Base-by-base conservation (phyloP, 2,329 filamentous ascomycete genomes). In the Cladobotryum mycophilum region DNA sequence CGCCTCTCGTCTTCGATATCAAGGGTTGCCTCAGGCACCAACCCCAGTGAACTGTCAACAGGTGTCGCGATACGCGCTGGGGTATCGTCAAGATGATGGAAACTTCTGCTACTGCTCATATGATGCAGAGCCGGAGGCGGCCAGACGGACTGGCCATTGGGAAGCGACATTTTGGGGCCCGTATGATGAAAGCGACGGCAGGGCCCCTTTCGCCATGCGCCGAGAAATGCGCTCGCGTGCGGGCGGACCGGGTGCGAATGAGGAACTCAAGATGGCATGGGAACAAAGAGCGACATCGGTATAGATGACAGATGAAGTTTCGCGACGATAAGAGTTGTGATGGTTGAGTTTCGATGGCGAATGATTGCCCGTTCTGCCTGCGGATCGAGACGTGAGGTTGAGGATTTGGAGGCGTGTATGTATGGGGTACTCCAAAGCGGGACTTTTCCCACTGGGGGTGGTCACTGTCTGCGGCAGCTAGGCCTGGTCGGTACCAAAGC, bases 1-100 rank as follows among this genome's bases (percentile, higher is more conserved):
- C 83, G 79, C 60, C 81, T 79, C 65, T 91, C 86, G 45, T 89
- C 86, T 62, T 85, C 69, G 62, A 76, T 72, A 69, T 84, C 78
- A 54, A 68, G 59, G 57, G 76, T 70, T 77, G 79, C 76, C 77
- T 82, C 79, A 77, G 79, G 79, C 76, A 81, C 70, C 75, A 75
- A 73, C 49, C 67, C 64, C 56, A 68, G 65, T 60, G 70, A 65
- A 66, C 67, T 70, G 67, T 80, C 76, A 64, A 74, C 64, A 60
- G 76, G 74, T 58, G 77, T 76, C 57, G 73, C 70, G 50, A 71
- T 79, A 60, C 71, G 75, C 63, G 72, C 64, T 55, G 69, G 65
- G 63, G 72, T 75, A 75, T 88, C 82, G 65, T 87, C 83, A 61
- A 78, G 73, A 64, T 76, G 77, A 58, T 79, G 78, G 56, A 81